phyloP scores from a whole-genome alignment of 1,284 basidiomycete genomes.

The Kwoniella shivajii region DNA sequence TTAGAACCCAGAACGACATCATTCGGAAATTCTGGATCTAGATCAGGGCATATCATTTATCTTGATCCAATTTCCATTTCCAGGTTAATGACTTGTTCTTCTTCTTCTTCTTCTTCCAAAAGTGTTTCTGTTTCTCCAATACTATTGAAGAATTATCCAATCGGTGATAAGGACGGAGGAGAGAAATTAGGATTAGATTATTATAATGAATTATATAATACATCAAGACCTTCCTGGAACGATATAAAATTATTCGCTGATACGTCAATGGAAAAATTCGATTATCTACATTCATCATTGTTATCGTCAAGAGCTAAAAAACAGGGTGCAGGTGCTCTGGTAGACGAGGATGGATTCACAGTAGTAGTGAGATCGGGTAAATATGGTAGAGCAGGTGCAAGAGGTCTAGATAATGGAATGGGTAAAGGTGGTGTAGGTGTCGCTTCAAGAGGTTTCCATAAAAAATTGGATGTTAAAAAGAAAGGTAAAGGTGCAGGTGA shows the following conservation, averaged over 20 bases:
- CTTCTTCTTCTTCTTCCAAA: constrained; percentile 34
- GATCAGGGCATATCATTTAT: constrained; percentile 73
- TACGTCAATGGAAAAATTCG: constrained; percentile 71
- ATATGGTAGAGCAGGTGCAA: constrained; percentile 75
- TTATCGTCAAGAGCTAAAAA: constrained; percentile 56
- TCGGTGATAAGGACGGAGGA: too few relatives aligned
- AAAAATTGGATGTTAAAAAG: constrained; percentile 59
- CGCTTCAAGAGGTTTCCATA: constrained; percentile 35
- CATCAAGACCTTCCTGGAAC: constrained; percentile 71
- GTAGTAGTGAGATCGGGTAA: constrained; percentile 83
- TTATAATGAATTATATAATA: constrained; percentile 65
- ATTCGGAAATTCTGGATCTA: constrained; percentile 32
- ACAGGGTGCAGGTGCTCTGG: constrained; percentile 67
- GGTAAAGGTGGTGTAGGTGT: constrained; percentile 48
- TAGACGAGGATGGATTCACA: constrained; percentile 90
- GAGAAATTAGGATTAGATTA: constrained; percentile 69
- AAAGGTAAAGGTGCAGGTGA: constrained; percentile 69
- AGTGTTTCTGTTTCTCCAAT: constrained; percentile 40
- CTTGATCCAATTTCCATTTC: constrained; percentile 69
- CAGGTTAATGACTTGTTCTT: constrained; percentile 63
- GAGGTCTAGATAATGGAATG: constrained; percentile 47
- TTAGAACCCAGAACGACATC: constrained; percentile 31
- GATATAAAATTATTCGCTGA: constrained; percentile 73
- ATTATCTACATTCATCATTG: constrained; percentile 63
- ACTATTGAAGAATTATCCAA: constrained; percentile 1